Percentiles rank a stretch among this genome's conserved stretches.
Evolutionary conservation across 495 filamentous ascomycete genomes (phyloP).

Genomic region (Neurospora sp.): DNA sequence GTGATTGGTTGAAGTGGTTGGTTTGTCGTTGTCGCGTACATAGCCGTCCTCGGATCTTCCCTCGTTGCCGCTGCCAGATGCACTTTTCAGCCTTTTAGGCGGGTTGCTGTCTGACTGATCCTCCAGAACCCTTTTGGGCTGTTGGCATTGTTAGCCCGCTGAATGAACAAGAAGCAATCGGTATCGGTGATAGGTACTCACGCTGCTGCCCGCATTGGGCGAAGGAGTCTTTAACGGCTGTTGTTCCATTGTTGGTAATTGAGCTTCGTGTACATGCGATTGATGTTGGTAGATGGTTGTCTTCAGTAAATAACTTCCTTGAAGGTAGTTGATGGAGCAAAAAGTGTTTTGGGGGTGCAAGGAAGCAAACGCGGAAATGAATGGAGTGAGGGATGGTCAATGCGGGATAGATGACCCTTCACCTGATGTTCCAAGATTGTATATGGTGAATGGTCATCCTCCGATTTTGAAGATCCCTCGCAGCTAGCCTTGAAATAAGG

Average conservation of each 20-base stretch:
- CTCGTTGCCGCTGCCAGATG: neutral
- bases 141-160: neutral
- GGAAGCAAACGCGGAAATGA: neutral
- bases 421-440: neutral
- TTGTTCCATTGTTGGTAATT: neutral
- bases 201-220: neutral
- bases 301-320: neutral
- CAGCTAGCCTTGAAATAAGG: neutral
- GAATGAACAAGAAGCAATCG: neutral
- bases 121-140: neutral
- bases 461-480: neutral
- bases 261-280: neutral
- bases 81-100: neutral
- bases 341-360: neutral
- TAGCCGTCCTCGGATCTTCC: accelerated
- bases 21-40: too few species aligned
- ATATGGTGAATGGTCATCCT: neutral
- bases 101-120: neutral
- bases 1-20: too few species aligned
- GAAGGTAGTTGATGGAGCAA: neutral
- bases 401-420: neutral
- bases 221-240: neutral
- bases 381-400: neutral
- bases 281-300: neutral
- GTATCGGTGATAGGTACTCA: neutral